A percentile compares a stretch with the other conserved stretches of the same genome.
Evolutionary conservation across 2,329 filamentous ascomycete species (phyloP).

Genomic region (Colletotrichum spinosum): DNA sequence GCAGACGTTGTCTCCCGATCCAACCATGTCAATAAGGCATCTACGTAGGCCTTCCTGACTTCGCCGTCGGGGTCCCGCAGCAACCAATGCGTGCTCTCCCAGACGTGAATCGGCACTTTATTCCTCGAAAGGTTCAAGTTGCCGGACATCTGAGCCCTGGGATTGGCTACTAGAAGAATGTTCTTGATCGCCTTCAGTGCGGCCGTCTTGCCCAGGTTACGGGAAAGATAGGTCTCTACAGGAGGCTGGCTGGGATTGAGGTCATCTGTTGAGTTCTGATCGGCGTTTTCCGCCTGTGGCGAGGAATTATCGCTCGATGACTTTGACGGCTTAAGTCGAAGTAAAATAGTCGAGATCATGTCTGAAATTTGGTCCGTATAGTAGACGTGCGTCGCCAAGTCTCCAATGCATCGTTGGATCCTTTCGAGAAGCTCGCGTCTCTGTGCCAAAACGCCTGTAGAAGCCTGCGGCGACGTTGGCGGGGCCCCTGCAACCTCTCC

Average conservation of each 20-base stretch:
- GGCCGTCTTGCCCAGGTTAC: slow-evolving; percentile 66
- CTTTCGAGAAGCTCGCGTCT: slow-evolving; percentile 75
- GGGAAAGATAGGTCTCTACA: slow-evolving; percentile 64
- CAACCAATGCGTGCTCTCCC: slow-evolving; percentile 98
- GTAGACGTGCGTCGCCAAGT: slow-evolving; percentile 93
- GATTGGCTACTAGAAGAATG: slow-evolving; percentile 85
- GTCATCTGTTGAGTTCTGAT: slow-evolving; percentile 50
- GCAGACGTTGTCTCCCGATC: slow-evolving; percentile 78
- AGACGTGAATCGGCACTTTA: slow-evolving; percentile 82
- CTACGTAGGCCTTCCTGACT: slow-evolving; percentile 87
- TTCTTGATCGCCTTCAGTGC: slow-evolving; percentile 85
- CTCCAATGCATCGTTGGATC: slow-evolving; percentile 83
- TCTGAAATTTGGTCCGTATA: slow-evolving; percentile 96
- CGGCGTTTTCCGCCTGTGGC: slow-evolving; percentile 59
- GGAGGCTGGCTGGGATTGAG: slow-evolving; percentile 50
- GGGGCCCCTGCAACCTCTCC: slow-evolving; percentile 45
- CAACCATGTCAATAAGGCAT: slow-evolving; percentile 87
- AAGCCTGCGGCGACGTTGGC: slow-evolving; percentile 44
- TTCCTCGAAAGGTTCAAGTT: slow-evolving; percentile 77
- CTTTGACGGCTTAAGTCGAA: slow-evolving; percentile 77
- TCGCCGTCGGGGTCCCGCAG: slow-evolving; percentile 81
- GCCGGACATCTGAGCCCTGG: slow-evolving; percentile 67
- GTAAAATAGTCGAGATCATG: slow-evolving; percentile 86
- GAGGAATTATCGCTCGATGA: slow-evolving; percentile 57
- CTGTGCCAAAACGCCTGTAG: slow-evolving; percentile 59